Percentiles rank a stretch among this genome's conserved stretches.
Conservation (phyloP, 192 early-diverging fungal species). For the Dissophora ornata region DNA sequence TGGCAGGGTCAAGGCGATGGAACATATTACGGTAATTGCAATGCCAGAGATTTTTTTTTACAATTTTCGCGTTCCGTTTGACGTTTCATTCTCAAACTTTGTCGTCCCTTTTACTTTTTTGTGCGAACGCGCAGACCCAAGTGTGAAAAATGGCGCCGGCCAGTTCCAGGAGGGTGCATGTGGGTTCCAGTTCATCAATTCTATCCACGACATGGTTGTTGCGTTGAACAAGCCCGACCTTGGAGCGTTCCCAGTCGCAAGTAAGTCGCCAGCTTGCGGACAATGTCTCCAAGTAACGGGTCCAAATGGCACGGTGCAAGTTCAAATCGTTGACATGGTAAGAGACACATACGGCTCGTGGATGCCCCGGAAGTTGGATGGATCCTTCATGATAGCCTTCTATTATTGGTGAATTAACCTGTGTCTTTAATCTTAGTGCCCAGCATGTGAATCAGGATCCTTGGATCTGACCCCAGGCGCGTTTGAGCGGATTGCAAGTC, state of each 20-base stretch:
- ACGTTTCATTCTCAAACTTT: too few relatives aligned
- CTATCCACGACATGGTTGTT: constrained; percentile 23
- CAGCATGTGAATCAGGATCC: constrained; percentile 52
- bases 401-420: too few relatives aligned
- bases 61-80: too few relatives aligned
- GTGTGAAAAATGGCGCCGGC: constrained; percentile 9
- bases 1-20: constrained; percentile 56
- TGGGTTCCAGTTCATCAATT: constrained; percentile 30
- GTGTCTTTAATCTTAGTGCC: constrained; percentile 35
- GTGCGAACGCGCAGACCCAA: too few relatives aligned
- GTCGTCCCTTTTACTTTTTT: too few relatives aligned
- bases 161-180: constrained; percentile 36
- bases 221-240: constrained; percentile 62
- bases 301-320: constrained; percentile 61
- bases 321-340: constrained; percentile 67
- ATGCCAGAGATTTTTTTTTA: not conserved
- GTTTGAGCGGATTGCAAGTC: constrained; percentile 47
- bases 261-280: constrained; percentile 62
- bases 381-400: not conserved
- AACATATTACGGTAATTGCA: constrained; percentile 62
- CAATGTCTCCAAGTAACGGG: constrained; percentile 62
- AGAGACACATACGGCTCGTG: not conserved
- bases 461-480: constrained; percentile 50
- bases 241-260: constrained; percentile 55
- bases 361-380: not conserved